Conservation (phyloP, 2,329 filamentous ascomycete genomes). For the Aureobasidium leucospermi region DNA sequence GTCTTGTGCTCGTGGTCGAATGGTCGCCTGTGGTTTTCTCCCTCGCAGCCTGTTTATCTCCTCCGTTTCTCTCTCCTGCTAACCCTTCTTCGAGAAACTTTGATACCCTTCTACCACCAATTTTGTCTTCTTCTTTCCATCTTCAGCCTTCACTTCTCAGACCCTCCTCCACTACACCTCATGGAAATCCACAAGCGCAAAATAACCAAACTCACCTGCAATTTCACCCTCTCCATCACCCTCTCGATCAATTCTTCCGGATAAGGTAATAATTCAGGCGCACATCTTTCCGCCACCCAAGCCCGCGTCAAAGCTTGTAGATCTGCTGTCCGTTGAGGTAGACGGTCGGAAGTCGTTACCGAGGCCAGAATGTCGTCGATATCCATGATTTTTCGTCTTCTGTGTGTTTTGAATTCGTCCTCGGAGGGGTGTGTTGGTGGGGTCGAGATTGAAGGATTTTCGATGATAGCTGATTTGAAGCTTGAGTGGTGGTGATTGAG, state of each 20-base stretch:
- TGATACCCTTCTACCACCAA: too few species aligned
- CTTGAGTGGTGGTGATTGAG: neutral
- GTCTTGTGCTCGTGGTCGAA: neutral
- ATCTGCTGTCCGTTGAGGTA: conserved; percentile 60
- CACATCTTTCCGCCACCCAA: conserved; percentile 87
- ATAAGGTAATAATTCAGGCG: conserved; percentile 81
- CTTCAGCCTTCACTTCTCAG: too few species aligned
- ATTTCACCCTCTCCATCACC: conserved; percentile 48
- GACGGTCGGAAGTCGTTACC: conserved; percentile 32
- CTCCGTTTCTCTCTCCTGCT: neutral
- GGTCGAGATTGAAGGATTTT: neutral
- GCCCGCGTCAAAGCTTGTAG: conserved; percentile 82
- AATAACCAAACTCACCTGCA: conserved; percentile 16
- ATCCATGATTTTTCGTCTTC: conserved; percentile 29
- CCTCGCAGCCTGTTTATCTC: neutral
- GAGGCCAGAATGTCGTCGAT: conserved; percentile 48
- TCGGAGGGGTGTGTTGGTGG: neutral
- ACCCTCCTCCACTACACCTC: neutral
- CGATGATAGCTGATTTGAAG: neutral
- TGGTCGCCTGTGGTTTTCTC: too few species aligned
- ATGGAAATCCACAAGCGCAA: neutral
- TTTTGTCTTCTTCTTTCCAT: too few species aligned
- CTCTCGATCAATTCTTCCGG: conserved; percentile 71
- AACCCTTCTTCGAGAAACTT: too few species aligned
- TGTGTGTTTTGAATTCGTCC: neutral